These are phyloP conservation scores for Pichia cephalocereana DNA, from an alignment of 805 yeast genomes.

Conservation along the genomic window DNA sequence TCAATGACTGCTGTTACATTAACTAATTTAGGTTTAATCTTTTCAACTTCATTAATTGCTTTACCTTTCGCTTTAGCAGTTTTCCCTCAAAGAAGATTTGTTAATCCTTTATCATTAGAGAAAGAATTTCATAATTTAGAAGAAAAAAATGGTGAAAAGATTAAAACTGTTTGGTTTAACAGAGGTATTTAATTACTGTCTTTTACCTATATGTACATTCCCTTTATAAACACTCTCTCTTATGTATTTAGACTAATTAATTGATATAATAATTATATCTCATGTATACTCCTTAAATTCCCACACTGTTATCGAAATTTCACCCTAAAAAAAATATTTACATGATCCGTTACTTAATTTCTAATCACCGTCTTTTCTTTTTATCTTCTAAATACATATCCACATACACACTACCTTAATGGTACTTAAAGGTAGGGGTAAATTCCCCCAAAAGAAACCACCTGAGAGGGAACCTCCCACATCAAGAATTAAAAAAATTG, in stretches of 20 bases:
- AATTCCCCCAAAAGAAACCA: constrained; percentile 3
- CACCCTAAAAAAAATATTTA: too few relatives aligned
- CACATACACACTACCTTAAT: constrained; percentile 2
- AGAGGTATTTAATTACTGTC: constrained; percentile 62
- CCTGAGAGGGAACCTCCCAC: constrained; percentile 26
- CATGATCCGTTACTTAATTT: too few relatives aligned
- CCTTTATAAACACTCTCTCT: too few relatives aligned
- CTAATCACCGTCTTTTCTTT: too few relatives aligned
- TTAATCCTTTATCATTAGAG: constrained; percentile 56
- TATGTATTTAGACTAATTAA: too few relatives aligned
- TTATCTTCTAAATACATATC: neutral
- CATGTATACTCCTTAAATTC: too few relatives aligned
- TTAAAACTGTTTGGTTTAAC: constrained; percentile 69
- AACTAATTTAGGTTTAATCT: constrained; percentile 79
- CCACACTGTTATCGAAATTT: too few relatives aligned
- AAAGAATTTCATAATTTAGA: constrained; percentile 49
- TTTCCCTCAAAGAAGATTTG: constrained; percentile 79
- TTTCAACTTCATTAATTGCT: constrained; percentile 75
- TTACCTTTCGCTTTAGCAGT: constrained; percentile 93
- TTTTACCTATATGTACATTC: too few relatives aligned
- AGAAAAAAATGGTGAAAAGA: constrained; percentile 49
- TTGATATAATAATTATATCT: too few relatives aligned
- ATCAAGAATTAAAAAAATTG: constrained; percentile 24
- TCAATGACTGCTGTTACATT: constrained; percentile 54
- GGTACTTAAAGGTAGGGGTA: constrained; percentile 21